Conservation (phyloP, 768 basidiomycete species). For the Leccinum ochraceum region DNA sequence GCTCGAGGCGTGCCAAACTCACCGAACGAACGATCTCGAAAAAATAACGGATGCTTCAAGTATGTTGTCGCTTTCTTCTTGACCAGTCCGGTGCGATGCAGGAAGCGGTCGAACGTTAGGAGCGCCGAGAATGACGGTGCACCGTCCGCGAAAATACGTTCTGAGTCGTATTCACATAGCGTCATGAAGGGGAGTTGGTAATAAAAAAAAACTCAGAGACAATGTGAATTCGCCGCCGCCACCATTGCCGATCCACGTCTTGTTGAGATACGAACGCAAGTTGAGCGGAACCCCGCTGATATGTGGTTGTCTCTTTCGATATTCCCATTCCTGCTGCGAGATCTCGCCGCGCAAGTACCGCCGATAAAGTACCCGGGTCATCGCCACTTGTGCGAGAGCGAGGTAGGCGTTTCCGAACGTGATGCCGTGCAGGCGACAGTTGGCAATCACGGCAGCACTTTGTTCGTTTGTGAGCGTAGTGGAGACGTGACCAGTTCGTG, state of each 20-base stretch:
- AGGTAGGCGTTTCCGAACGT: conserved; percentile 56
- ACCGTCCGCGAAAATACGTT: conserved; percentile 5
- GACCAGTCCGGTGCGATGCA: conserved; percentile 41
- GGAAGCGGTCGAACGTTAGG: conserved; percentile 46
- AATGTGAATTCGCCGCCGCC: conserved; percentile 45
- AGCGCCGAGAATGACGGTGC: conserved; percentile 44
- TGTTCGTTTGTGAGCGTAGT: conserved; percentile 32
- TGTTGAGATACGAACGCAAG: conserved; percentile 49
- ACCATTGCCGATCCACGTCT: conserved; percentile 45
- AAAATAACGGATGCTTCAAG: conserved; percentile 46
- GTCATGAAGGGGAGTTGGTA: conserved; percentile 52
- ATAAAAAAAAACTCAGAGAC: conserved; percentile 46
- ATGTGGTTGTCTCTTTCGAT: conserved; percentile 50
- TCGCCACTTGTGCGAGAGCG: conserved; percentile 52
- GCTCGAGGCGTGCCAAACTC: conserved; percentile 13
- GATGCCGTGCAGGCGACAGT: conserved; percentile 43
- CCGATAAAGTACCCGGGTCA: conserved; percentile 51
- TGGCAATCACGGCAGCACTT: conserved; percentile 34
- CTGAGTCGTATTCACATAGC: conserved; percentile 17
- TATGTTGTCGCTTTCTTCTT: conserved; percentile 36
- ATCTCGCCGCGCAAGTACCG: conserved; percentile 52
- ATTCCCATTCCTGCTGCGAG: conserved; percentile 52
- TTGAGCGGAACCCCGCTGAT: conserved; percentile 51
- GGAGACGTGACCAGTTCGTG: conserved; percentile 32
- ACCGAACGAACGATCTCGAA: conserved; percentile 37